Evolutionary conservation across 768 basidiomycete genomes (phyloP), one percentile per base, ranked within the genome.

Genomic region (Hydnomerulius pinastri): DNA sequence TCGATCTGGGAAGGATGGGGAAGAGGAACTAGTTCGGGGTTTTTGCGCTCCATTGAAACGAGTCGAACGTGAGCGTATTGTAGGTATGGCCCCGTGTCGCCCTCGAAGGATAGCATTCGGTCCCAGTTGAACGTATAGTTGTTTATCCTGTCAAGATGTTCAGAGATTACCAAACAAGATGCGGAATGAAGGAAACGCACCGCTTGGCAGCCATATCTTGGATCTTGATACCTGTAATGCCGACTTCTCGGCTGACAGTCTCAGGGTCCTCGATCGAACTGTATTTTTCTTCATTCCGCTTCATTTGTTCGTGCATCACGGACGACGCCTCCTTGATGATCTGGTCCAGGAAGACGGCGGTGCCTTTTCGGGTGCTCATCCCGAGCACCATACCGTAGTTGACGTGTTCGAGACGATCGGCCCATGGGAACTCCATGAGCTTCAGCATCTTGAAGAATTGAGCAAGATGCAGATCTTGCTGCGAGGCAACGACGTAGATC

Each of bases 261-360:
- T 90, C 87, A 1, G 96, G 95, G 67, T 99, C 84, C 61, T 92
- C 91, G 30, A 99, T 79, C 21, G 86, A 83, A 4, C 75, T 80
- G 62, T 95, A 98, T 71, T 98, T 99, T 45, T 85, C 92, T 71
- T 92, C 86, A 66, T 98, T 98, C 71, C 86, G 86, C 70, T 75
- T 77, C 96, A 99, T 99, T 71, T 95, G 92, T 51, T 95, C 93
- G 71, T 91, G 92, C 96, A 98, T 98, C 43, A 88, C 85, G 37
- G 80, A 77, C 4, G 83, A 79, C 0, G 95, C 92, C 63, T 97
- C 94, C 58, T 86, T 81, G 67, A 92, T 87, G 57, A 92, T 98
- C 68, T 98, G 83, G 60, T 97, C 85, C 25, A 99, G 74, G 80
- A 98, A 98, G 43, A 96, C 93, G 38, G 91, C 95, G 0, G 92